These are phyloP conservation scores for Microglena sp. DNA, from an alignment of 139 green algal species.

Conservation along the genomic window DNA sequence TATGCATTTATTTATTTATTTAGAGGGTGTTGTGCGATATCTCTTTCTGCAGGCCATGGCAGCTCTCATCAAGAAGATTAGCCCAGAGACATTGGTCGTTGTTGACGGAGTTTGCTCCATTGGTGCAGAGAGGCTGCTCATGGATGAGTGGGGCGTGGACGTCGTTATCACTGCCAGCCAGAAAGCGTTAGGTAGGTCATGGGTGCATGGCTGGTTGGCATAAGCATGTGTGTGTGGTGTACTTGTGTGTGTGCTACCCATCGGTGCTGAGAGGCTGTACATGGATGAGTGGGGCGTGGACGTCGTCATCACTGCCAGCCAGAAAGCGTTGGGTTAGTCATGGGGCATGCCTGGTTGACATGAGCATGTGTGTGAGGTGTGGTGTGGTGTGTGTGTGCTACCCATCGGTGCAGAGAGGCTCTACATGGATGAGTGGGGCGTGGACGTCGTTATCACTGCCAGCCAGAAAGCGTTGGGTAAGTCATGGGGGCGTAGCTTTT, in stretches of 20 bases:
- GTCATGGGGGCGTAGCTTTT: too few species aligned
- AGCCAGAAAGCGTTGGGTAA: slow-evolving; percentile 21
- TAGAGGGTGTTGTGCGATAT: too few species aligned
- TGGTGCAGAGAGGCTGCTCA: slow-evolving; percentile 12
- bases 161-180: slow-evolving; percentile 17
- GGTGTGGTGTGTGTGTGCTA: too few species aligned
- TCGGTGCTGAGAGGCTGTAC: slow-evolving; percentile 13
- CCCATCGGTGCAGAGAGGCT: slow-evolving; percentile 16
- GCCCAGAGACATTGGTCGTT: slow-evolving; percentile 8
- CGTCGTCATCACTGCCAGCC: slow-evolving; percentile 14
- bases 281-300: slow-evolving; percentile 16
- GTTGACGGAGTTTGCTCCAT: slow-evolving; percentile 24
- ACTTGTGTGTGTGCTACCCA: too few species aligned
- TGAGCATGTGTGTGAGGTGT: too few species aligned
- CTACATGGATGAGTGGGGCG: slow-evolving; percentile 13
- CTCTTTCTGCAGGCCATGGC: too few species aligned
- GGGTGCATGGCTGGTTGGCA: too few species aligned
- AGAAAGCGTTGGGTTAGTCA: slow-evolving; percentile 22
- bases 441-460: slow-evolving; percentile 15
- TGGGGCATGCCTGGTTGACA: too few species aligned
- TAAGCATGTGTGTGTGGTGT: too few species aligned
- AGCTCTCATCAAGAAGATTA: background rate
- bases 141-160: slow-evolving; percentile 16
- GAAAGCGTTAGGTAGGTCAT: slow-evolving; percentile 20
- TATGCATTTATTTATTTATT: too few species aligned